These are phyloP conservation scores for Corynascus novoguineensis DNA, from an alignment of 495 filamentous ascomycete species.

Conservation along the genomic window DNA sequence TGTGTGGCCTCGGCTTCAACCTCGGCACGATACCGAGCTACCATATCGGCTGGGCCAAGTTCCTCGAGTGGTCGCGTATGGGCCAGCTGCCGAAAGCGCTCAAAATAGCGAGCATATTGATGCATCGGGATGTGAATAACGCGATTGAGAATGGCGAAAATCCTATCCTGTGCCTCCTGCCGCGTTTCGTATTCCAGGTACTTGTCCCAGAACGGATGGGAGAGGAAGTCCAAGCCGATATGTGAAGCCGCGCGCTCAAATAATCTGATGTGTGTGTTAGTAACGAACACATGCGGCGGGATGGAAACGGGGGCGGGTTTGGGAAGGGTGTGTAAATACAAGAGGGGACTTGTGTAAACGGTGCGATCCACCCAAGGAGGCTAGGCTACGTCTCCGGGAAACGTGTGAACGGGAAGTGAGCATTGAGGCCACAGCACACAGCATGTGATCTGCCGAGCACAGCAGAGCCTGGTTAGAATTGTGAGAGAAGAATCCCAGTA, in stretches of 20 bases:
- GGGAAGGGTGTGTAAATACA: slow-evolving; percentile 53
- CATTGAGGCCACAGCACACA: slow-evolving; percentile 42
- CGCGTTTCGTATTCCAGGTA: slow-evolving; percentile 95
- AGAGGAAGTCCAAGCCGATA: slow-evolving; percentile 88
- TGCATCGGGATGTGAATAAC: slow-evolving; percentile 94
- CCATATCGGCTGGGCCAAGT: slow-evolving; percentile 60
- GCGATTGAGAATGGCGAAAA: slow-evolving; percentile 78
- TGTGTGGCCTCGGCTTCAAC: slow-evolving; percentile 53
- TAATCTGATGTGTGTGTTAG: slow-evolving; percentile 64
- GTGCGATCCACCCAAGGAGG: slow-evolving; percentile 46
- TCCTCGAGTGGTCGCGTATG: slow-evolving; percentile 67
- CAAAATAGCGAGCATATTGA: slow-evolving; percentile 92
- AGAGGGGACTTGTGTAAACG: slow-evolving; percentile 50
- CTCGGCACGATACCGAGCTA: slow-evolving; percentile 65
- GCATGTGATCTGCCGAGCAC: slow-evolving; percentile 35
- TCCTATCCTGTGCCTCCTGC: slow-evolving; percentile 76
- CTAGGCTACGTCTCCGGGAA: slow-evolving; percentile 40
- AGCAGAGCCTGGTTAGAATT: slow-evolving; percentile 53
- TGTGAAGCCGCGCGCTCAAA: slow-evolving; percentile 84
- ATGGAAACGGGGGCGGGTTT: slow-evolving; percentile 37
- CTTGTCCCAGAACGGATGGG: slow-evolving; percentile 98
- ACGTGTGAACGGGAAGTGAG: slow-evolving; percentile 38
- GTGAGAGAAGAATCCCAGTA: slow-evolving; percentile 52
- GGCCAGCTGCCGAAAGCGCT: slow-evolving; percentile 77
- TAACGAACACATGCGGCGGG: slow-evolving; percentile 30